Base-by-base conservation (phyloP, 352 stramenopile genomes). In the Phytopythium mirpurense region DNA sequence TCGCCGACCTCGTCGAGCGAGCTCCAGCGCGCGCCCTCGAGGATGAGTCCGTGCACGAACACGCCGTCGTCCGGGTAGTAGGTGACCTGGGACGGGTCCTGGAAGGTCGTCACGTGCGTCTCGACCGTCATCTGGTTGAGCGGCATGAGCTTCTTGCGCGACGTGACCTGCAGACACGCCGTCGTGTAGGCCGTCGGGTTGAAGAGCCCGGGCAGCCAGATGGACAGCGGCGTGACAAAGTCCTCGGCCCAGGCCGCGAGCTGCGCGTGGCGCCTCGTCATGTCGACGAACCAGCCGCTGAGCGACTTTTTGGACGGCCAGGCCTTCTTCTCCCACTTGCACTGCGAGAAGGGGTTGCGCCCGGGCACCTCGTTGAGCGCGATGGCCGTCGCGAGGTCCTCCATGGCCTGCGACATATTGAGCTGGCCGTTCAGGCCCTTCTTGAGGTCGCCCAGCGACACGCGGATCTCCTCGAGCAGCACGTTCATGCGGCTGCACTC, bases 101-200 rank as follows among this genome's bases (percentile, higher is more conserved):
- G 85, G 55, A 98, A 96, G 38, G 79, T 97, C n/a, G 88, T 97
- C 42, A 98, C 83, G 60, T 98, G 93, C 23, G 95, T 98, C 70
- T 98, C 94, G 44, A 96, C 92, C 1, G 91, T 98, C 88, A 98
- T 98, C 54, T 97, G 87, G 69, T 98, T 97, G 35, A 98, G 76
- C 40, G 93, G 88, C 67, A 95, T 84, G 62, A 93, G 83, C 48
- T 93, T 95, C 36, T 81, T 81, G 34, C 95, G 88, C 18, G 93
- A 96, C 23, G 93, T 98, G 23, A 98, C 93, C 63, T 98, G 96
- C 54, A 98, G 78, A 60, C 97, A 95, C 29, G 95, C 96, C 0
- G 95, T 98, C 43, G 97, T 93, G 73, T 98, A 98, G 23, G 89
- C 90, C 14, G 87, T 98, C 18, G 95, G 96, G 58, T 98, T 98